Conservation (phyloP, 192 early-diverging fungal species). For the Phycomyces nitens region DNA sequence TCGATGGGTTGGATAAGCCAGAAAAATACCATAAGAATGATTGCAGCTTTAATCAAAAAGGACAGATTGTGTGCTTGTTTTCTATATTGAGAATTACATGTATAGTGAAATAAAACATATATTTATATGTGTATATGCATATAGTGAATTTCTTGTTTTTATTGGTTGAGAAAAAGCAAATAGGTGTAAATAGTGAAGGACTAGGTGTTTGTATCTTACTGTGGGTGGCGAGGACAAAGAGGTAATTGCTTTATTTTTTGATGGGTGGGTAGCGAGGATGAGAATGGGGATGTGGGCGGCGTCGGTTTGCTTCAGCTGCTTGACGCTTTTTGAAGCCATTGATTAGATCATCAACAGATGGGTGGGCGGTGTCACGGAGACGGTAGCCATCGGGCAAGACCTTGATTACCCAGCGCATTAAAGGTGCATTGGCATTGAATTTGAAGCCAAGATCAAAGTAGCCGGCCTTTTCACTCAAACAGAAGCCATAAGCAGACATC, state of each 20-base stretch:
- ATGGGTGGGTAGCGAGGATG: background rate
- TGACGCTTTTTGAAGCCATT: conserved; percentile 61
- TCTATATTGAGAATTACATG: no score
- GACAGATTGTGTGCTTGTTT: no score
- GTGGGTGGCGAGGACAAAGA: background rate
- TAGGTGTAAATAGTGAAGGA: background rate
- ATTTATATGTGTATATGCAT: no score
- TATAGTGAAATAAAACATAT: no score
- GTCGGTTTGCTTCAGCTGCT: background rate
- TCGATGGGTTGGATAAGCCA: conserved; percentile 55
- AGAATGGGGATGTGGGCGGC: background rate
- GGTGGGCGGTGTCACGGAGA: conserved; percentile 66
- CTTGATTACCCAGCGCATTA: conserved; percentile 62
- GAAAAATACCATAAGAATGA: no score
- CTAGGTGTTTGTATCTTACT: background rate
- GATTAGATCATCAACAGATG: conserved; percentile 67
- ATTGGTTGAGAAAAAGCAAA: background rate
- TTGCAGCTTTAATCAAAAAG: no score
- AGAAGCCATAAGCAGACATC: conserved; percentile 82
- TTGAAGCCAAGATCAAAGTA: conserved; percentile 77
- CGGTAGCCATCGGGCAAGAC: conserved; percentile 75
- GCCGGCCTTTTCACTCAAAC: conserved; percentile 64
- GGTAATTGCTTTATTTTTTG: background rate
- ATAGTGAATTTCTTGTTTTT: no score
- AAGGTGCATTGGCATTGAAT: conserved; percentile 58